Conservation (phyloP, 2,329 filamentous ascomycete species). For the Colletotrichum theobromicola region DNA sequence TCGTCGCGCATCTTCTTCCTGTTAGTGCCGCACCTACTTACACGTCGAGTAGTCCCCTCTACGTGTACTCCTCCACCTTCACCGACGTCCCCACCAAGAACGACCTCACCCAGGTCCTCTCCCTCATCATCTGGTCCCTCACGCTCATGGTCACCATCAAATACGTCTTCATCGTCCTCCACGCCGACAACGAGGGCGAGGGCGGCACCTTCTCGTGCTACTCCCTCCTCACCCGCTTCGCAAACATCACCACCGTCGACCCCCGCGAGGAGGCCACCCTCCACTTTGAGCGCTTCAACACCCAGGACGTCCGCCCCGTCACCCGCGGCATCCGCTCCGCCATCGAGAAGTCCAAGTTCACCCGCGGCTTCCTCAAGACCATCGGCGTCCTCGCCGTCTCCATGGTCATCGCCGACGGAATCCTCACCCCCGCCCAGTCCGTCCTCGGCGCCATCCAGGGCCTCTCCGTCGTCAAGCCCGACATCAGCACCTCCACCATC, state of each 20-base stretch:
- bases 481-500: conserved; percentile 61
- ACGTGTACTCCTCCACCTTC: conserved; percentile 75
- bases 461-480: conserved; percentile 60
- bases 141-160: conserved; percentile 74
- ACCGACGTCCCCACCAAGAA: conserved; percentile 56
- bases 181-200: conserved; percentile 73
- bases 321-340: conserved; percentile 58
- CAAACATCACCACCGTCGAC: conserved; percentile 64
- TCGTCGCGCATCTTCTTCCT: conserved; percentile 23
- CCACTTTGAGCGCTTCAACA: conserved; percentile 63
- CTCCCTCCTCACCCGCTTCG: conserved; percentile 64
- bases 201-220: conserved; percentile 74
- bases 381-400: conserved; percentile 70
- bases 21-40: no score
- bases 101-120: conserved; percentile 68
- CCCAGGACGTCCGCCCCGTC: conserved; percentile 57
- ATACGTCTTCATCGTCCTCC: conserved; percentile 69
- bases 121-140: conserved; percentile 72
- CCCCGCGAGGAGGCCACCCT: conserved; percentile 60
- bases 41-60: conserved; percentile 59
- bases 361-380: conserved; percentile 60
- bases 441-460: conserved; percentile 74
- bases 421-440: conserved; percentile 73
- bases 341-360: conserved; percentile 60
- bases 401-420: conserved; percentile 70